Evolutionary conservation across 2,329 filamentous ascomycete species (phyloP), one percentile per base, ranked within the genome.

Genomic region (Nannizzia gypsea): DNA sequence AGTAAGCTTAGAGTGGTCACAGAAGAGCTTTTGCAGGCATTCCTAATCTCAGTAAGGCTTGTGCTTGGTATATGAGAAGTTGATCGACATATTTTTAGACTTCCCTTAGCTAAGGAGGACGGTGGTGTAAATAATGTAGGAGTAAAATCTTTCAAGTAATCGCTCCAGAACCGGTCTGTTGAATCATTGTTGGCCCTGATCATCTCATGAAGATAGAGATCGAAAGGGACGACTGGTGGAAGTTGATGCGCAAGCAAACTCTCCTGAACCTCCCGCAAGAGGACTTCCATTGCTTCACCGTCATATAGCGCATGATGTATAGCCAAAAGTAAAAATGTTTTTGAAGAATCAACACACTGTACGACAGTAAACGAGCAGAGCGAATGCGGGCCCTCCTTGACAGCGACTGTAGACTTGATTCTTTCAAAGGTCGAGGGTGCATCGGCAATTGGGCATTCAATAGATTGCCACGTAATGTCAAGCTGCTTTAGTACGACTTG

Each of bases 291-390:
- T 0, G 90, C 89, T 38, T 87, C 83, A 0, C 87, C 91, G 72
- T 96, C 91, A 66, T 96, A 95, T 0, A 96, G 76, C 1, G 89
- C 88, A 72, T 96, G 91, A 66, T 96, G 90, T 66, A 84, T 83
- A 22, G 76, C 76, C 55, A 85, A 74, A 2, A 79, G 65, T 13
- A 73, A 64, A 34, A 67, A 52, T 3, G 55, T 59, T 13, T 63
- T 59, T 0, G 54, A 55, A 6, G 40, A 57, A 1, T 63, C 46
- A 28, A 64, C 63, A 17, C 59, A 60, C 15, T 55, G 60, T 60
- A 62, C 20, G n/a, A 60, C 50, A 6, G 59, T 63, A 22, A 72
- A 66, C 0, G 65, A 31, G 17, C 65, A 66, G 42, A 71, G 58
- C 4, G 64, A 67, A 57, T 71, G 72, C 3, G 71, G 71, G 24